These are phyloP conservation scores for Lanmaoa pseudosensibilis DNA, from an alignment of 768 basidiomycete species.

Conservation along the genomic window DNA sequence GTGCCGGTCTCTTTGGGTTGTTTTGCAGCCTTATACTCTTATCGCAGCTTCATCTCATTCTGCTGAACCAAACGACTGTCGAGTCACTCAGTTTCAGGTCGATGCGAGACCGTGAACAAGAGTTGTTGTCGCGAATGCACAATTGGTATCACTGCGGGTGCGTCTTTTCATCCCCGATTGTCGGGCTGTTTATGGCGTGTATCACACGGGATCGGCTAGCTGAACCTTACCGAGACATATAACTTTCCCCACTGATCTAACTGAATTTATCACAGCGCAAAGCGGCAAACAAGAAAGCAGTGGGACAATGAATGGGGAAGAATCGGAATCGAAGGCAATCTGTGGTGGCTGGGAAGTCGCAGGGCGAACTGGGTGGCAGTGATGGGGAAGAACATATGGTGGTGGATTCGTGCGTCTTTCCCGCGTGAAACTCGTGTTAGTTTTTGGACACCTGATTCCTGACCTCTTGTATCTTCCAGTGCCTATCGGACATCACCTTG, in stretches of 20 bases:
- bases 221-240: neutral
- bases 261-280: conserved; percentile 42
- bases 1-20: conserved; percentile 67
- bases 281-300: conserved; percentile 40
- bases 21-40: conserved; percentile 61
- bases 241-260: neutral
- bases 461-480: conserved; percentile 31
- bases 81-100: conserved; percentile 62
- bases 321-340: conserved; percentile 70
- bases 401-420: conserved; percentile 76
- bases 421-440: neutral
- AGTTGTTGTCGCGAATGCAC: conserved; percentile 49
- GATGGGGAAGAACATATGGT: conserved; percentile 68
- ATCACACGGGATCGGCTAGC: neutral
- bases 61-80: conserved; percentile 72
- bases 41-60: conserved; percentile 62
- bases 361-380: conserved; percentile 72
- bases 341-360: conserved; percentile 79
- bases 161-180: conserved; percentile 23
- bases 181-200: neutral
- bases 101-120: conserved; percentile 66
- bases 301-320: conserved; percentile 87
- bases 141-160: conserved; percentile 57
- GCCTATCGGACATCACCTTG: conserved; percentile 50
- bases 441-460: neutral